A percentile compares a stretch with the other conserved stretches of the same genome.
Evolutionary conservation across 371 early-diverging fungal species (phyloP).

Genomic region (Entomophthora muscae): DNA sequence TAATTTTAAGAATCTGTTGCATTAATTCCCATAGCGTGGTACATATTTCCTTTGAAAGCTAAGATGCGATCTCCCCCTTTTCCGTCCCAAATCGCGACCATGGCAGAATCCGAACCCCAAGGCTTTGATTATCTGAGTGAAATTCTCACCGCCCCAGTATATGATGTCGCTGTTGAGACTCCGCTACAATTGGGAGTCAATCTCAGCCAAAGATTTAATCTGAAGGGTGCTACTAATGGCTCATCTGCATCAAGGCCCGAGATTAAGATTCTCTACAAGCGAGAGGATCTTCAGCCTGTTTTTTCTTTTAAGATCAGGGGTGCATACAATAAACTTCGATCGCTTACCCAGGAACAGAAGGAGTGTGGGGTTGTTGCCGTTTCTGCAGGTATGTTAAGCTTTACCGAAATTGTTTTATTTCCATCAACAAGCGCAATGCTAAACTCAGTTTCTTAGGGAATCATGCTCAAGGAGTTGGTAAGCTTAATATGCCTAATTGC

Average conservation of each 20-base stretch:
- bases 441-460: conserved; percentile 30
- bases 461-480: conserved; percentile 79
- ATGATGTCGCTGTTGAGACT: conserved; percentile 82
- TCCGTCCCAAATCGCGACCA: neutral
- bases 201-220: conserved; percentile 34
- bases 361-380: conserved; percentile 81
- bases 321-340: conserved; percentile 80
- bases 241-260: too few relatives aligned
- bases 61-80: neutral
- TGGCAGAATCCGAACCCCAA: neutral
- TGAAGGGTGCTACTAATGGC: too few relatives aligned
- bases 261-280: conserved; percentile 63
- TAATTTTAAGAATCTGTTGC: too few relatives aligned
- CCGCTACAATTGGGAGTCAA: conserved; percentile 70
- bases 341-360: conserved; percentile 58
- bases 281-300: conserved; percentile 92
- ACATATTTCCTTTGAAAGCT: too few relatives aligned
- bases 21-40: too few relatives aligned
- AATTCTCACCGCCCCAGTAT: conserved; percentile 77
- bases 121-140: conserved; percentile 62
- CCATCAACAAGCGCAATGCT: neutral
- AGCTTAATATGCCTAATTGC: neutral
- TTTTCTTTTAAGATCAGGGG: conserved; percentile 96
- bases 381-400: conserved; percentile 48
- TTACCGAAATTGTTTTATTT: too few relatives aligned